Percentiles rank a stretch among this genome's conserved stretches.
These are phyloP conservation scores for Calonectria pteridis DNA, from an alignment of 2,329 filamentous ascomycete genomes.

Conservation along the genomic window DNA sequence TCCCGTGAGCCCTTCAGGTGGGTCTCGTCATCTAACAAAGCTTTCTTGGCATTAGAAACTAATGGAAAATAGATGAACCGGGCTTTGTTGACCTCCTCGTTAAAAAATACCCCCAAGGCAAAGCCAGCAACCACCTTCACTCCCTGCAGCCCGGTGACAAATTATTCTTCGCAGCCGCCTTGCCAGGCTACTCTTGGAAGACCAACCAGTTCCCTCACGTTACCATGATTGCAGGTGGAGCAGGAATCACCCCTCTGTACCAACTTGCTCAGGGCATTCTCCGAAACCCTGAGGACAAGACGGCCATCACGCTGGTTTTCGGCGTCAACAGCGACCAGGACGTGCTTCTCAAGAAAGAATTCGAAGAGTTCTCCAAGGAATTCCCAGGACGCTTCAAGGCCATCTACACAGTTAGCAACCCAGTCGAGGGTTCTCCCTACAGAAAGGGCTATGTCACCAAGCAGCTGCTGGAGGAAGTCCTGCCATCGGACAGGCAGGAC, in stretches of 20 bases:
- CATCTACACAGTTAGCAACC: slow-evolving; percentile 68
- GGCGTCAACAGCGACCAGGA: slow-evolving; percentile 76
- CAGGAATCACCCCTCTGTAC: slow-evolving; percentile 79
- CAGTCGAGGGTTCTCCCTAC: slow-evolving; percentile 54
- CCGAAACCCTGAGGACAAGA: slow-evolving; percentile 71
- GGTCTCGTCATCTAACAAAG: not conserved
- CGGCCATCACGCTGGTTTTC: slow-evolving; percentile 73
- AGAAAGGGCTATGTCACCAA: slow-evolving; percentile 70
- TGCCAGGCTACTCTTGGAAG: slow-evolving; percentile 68
- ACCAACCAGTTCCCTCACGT: slow-evolving; percentile 64
- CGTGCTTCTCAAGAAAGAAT: slow-evolving; percentile 66
- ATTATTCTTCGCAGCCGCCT: slow-evolving; percentile 67
- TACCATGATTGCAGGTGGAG: slow-evolving; percentile 77
- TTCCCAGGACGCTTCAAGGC: slow-evolving; percentile 69
- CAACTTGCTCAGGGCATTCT: slow-evolving; percentile 74
- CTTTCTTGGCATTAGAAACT: not conserved
- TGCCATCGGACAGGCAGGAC: slow-evolving; percentile 49
- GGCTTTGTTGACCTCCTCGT: slow-evolving; percentile 74
- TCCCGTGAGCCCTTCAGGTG: slow-evolving; percentile 67
- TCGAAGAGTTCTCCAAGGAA: slow-evolving; percentile 63
- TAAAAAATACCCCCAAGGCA: slow-evolving; percentile 76
- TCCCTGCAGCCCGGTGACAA: slow-evolving; percentile 71
- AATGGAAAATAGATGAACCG: slow-evolving; percentile 58
- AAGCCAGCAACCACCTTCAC: slow-evolving; percentile 75
- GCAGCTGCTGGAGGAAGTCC: slow-evolving; percentile 65